phyloP scores from a whole-genome alignment of 495 filamentous ascomycete species.

The Tetracladium setigerum region DNA sequence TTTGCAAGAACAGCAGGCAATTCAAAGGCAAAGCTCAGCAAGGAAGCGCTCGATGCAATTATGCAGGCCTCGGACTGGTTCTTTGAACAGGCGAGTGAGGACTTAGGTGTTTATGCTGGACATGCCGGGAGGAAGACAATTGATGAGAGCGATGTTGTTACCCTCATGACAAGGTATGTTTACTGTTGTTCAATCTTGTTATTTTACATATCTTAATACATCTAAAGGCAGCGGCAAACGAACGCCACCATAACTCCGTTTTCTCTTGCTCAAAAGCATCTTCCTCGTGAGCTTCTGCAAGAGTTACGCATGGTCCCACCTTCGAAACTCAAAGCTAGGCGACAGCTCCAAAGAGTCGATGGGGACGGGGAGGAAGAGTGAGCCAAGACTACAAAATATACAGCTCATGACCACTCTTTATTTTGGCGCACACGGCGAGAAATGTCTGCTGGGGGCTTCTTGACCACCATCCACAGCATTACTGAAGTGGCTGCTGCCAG shows the following conservation, averaged over 20 bases:
- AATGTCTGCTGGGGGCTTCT: constrained; percentile 70
- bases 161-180: constrained; percentile 68
- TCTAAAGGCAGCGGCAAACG: constrained; percentile 66
- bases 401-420: constrained; percentile 59
- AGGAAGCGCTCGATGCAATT: constrained; percentile 64
- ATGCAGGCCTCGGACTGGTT: constrained; percentile 80
- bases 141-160: constrained; percentile 74
- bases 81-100: constrained; percentile 77
- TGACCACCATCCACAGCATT: constrained; percentile 92
- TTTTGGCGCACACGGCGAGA: constrained; percentile 70
- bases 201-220: constrained; percentile 29
- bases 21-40: constrained; percentile 57
- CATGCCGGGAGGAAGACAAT: constrained; percentile 81
- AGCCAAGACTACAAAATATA: neutral
- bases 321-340: constrained; percentile 23
- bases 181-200: constrained; percentile 8
- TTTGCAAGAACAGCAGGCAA: constrained; percentile 53
- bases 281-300: constrained; percentile 77
- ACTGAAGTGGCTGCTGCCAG: constrained; percentile 78
- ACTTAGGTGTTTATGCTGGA: constrained; percentile 68
- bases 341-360: constrained; percentile 27
- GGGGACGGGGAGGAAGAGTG: constrained; percentile 27
- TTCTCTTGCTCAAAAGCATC: constrained; percentile 70
- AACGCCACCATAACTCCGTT: constrained; percentile 68
- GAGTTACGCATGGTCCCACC: constrained; percentile 68